These are phyloP conservation scores for Russula sp. DNA, from an alignment of 768 basidiomycete species.

Conservation along the genomic window DNA sequence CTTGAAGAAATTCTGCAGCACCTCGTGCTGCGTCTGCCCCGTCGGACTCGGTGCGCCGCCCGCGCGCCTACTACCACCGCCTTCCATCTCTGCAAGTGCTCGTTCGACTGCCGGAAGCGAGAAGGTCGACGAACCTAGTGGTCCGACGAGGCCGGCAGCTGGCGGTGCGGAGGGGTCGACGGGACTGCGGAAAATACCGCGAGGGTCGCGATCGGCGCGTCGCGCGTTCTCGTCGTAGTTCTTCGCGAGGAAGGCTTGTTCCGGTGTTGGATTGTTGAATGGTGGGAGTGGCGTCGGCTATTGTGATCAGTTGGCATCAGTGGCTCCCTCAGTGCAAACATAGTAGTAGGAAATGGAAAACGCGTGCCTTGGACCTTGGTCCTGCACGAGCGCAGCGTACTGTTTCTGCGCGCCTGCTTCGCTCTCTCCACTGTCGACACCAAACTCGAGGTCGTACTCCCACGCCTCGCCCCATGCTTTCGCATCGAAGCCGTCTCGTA, in stretches of 20 bases:
- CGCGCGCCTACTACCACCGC: slow-evolving; percentile 37
- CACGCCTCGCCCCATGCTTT: slow-evolving; percentile 75
- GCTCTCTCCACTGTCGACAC: slow-evolving; percentile 41
- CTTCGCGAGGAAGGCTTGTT: slow-evolving; percentile 86
- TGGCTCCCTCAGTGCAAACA: slow-evolving; percentile 9
- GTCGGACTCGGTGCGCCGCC: slow-evolving; percentile 44
- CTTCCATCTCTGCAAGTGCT: slow-evolving; percentile 86
- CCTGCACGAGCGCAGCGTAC: slow-evolving; percentile 69
- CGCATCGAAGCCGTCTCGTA: slow-evolving; percentile 90
- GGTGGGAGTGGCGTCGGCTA: slow-evolving; percentile 67
- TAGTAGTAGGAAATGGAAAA: slow-evolving; percentile 2
- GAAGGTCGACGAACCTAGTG: slow-evolving; percentile 84
- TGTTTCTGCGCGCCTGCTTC: slow-evolving; percentile 59
- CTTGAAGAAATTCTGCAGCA: slow-evolving; percentile 86
- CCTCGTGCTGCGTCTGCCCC: slow-evolving; percentile 71
- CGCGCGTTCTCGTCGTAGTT: slow-evolving; percentile 91
- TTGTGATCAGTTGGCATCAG: slow-evolving; percentile 1
- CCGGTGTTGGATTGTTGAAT: slow-evolving; percentile 78
- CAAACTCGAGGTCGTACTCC: slow-evolving; percentile 60
- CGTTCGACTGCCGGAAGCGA: slow-evolving; percentile 84
- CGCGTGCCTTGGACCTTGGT: slow-evolving; percentile 69
- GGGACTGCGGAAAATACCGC: slow-evolving; percentile 80
- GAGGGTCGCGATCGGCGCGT: slow-evolving; percentile 86
- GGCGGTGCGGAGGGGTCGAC: slow-evolving; percentile 53
- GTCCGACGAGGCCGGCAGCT: slow-evolving; percentile 83